Percentiles rank a stretch among this genome's conserved stretches.
Evolutionary conservation across 495 filamentous ascomycete species (phyloP).

Genomic region (Neurospora hispaniola): DNA sequence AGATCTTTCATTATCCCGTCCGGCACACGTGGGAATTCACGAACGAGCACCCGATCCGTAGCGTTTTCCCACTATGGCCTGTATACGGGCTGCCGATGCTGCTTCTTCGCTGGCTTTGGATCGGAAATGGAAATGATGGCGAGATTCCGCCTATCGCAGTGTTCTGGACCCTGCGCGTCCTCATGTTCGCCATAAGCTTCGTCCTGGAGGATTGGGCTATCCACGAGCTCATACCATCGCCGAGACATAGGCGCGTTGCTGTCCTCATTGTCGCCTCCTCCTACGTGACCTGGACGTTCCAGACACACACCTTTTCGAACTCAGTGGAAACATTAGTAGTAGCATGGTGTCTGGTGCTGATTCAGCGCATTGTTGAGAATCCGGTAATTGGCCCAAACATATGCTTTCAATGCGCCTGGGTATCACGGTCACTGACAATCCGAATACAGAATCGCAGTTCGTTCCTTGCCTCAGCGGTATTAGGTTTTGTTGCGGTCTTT

Average conservation of each 20-base stretch:
- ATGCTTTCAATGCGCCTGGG: background rate
- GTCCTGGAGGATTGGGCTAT: slow-evolving; percentile 96
- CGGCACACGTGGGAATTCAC: slow-evolving; percentile 94
- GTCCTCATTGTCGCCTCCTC: slow-evolving; percentile 80
- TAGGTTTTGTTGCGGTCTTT: slow-evolving; percentile 71
- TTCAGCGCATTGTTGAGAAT: slow-evolving; percentile 68
- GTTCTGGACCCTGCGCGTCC: slow-evolving; percentile 74
- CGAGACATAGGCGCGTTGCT: slow-evolving; percentile 58
- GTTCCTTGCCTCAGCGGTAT: slow-evolving; percentile 58
- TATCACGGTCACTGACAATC: slow-evolving; percentile 6
- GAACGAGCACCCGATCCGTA: slow-evolving; percentile 71
- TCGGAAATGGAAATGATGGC: slow-evolving; percentile 44
- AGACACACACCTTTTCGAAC: slow-evolving; percentile 98
- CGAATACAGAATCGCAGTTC: slow-evolving; percentile 57
- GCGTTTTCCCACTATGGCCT: slow-evolving; percentile 92
- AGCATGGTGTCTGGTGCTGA: slow-evolving; percentile 81
- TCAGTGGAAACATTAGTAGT: slow-evolving; percentile 89
- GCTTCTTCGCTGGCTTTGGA: slow-evolving; percentile 78
- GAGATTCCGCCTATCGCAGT: slow-evolving; percentile 59
- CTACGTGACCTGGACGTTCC: slow-evolving; percentile 98
- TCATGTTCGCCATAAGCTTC: slow-evolving; percentile 92
- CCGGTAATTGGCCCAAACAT: slow-evolving; percentile 42
- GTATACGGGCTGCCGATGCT: slow-evolving; percentile 89
- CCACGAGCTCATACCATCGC: slow-evolving; percentile 73
- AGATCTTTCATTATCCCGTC: slow-evolving; percentile 80